Evolutionary conservation across 331 rosid genomes (phyloP), one percentile per base, ranked within the genome.

Genomic region (Stylosanthes scabra): DNA sequence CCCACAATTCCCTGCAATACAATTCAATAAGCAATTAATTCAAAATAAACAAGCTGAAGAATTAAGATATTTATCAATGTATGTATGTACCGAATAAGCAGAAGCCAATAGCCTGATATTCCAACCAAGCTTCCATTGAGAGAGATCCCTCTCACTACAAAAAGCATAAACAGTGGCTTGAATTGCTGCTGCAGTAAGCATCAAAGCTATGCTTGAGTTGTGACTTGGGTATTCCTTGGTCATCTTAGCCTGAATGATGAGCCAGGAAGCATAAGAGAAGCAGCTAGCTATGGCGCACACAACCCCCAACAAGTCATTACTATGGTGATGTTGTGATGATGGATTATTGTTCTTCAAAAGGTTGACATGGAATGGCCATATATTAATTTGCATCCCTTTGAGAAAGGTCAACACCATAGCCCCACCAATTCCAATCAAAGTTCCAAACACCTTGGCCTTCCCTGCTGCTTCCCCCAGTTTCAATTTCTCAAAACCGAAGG

Each of bases 361-460:
- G 75, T 80, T 67, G 59, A 84, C 54, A 61, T 84, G 88, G 63
- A 80, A 80, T 1, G 85, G 73, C 85, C 85, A 84, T 0, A 80
- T 76, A 63, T 84, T 7, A 12, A 84, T 58, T 60, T 80, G 66
- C 16, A 49, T 27, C 2, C 85, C 88, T 74, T 73, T 91, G 67
- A 86, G 37, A 57, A 91, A 85, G 0, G 91, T 89, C 20, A 94
- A 59, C 45, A 89, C 2, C 91, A 89, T 87, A 40, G 98, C 95
- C 68, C 98, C 97, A 59, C 93, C 90, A 13, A 93, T 83, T 63
- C 98, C 94, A 39, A 75, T 28, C 12, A 89, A 4, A 5, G 98
- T 80, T 72, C 97, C 97, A 12, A 80, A 13, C 68, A 89, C 75
- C 72, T 88, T 94, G 0, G 95, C 90, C 78, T 80, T 82, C 68